Conservation (phyloP, 2,329 filamentous ascomycete genomes). For the Nemania sp. region DNA sequence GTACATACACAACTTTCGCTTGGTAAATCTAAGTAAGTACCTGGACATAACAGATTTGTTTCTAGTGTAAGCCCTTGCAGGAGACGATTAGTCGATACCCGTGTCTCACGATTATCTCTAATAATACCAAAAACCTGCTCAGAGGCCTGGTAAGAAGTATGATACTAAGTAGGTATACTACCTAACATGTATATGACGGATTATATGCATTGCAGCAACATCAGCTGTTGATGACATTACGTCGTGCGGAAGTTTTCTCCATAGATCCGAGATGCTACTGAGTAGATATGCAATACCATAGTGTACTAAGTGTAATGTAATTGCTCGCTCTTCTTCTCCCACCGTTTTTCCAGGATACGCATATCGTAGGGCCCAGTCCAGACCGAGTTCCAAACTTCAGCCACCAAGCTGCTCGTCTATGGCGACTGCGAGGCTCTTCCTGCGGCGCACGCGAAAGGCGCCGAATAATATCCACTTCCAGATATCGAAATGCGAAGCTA, state of each 20-base stretch:
- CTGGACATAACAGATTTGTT: too few species aligned
- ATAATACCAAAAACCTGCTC: not conserved
- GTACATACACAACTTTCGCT: too few species aligned
- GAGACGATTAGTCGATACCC: too few species aligned
- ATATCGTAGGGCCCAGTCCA: not conserved
- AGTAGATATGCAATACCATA: not conserved
- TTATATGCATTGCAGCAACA: not conserved
- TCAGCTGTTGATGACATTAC: not conserved
- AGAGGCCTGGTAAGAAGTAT: not conserved
- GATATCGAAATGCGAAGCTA: not conserved
- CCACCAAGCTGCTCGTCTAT: not conserved
- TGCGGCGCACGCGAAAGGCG: constrained; percentile 4
- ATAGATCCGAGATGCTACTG: too few species aligned
- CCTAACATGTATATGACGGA: not conserved
- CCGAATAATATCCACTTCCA: constrained; percentile 7
- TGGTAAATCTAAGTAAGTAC: not conserved
- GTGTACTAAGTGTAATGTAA: not conserved
- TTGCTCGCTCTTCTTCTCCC: not conserved
- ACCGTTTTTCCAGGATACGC: not conserved
- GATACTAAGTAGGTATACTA: not conserved
- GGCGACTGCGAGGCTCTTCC: not conserved
- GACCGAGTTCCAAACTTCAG: not conserved
- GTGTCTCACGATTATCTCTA: not conserved
- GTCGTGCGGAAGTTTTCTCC: too few species aligned
- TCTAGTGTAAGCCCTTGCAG: too few species aligned